Conservation (phyloP, 1,284 basidiomycete species). For the Leccinum variabile region DNA sequence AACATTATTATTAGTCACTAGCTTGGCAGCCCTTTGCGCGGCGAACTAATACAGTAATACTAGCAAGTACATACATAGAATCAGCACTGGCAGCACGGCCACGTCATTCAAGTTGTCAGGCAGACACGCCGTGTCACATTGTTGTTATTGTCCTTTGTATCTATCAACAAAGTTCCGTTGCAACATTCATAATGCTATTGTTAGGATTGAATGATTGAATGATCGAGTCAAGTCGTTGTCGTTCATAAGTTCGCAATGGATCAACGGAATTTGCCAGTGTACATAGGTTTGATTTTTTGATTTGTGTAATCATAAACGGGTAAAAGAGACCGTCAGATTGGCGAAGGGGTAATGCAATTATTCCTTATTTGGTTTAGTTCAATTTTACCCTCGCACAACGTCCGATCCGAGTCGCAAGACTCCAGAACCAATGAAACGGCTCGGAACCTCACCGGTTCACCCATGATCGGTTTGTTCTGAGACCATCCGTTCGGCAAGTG, state of each 20-base stretch:
- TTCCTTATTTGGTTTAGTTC: not conserved
- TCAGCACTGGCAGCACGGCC: too few relatives aligned
- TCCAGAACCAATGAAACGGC: not conserved
- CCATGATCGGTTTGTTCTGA: not conserved
- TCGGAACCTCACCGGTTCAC: not conserved
- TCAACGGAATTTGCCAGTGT: not conserved
- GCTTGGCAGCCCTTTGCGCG: not conserved
- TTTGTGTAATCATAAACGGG: not conserved
- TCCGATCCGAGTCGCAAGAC: not conserved
- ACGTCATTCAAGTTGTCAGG: too few relatives aligned
- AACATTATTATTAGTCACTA: not conserved
- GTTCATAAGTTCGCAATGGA: not conserved
- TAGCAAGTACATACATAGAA: too few relatives aligned
- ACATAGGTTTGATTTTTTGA: not conserved
- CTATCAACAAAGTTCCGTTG: not conserved
- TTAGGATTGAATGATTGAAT: not conserved
- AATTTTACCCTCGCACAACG: not conserved
- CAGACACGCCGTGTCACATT: not conserved
- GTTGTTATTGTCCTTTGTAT: not conserved
- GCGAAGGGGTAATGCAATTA: not conserved
- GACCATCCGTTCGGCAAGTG: not conserved
- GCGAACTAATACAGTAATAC: not conserved
- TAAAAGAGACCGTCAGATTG: not conserved
- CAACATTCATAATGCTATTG: not conserved
- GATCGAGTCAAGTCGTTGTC: not conserved